Conservation (phyloP, 257 asterid species). For the Solanum lycopersicoides region DNA sequence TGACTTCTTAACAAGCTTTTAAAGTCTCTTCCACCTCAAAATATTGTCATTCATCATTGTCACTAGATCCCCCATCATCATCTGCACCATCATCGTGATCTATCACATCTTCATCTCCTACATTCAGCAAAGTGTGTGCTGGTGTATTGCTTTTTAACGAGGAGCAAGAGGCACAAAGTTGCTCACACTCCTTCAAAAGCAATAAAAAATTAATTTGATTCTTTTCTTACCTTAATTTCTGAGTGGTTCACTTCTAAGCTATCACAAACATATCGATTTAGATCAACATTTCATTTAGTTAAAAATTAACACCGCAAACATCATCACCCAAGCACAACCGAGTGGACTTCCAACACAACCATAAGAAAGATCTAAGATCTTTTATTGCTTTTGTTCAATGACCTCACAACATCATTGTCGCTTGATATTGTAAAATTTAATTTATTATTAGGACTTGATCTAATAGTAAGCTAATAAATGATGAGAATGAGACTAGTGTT, state of each 20-base stretch:
- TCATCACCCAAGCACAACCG: conserved; percentile 78
- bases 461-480: too few relatives aligned
- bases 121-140: conserved; percentile 2
- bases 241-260: conserved; percentile 68
- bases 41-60: conserved; percentile 21
- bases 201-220: conserved; percentile 43
- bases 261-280: conserved; percentile 24
- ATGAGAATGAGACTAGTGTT: too few relatives aligned
- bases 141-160: conserved; percentile 10
- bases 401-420: conserved; percentile 26
- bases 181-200: conserved; percentile 58
- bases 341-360: conserved; percentile 94
- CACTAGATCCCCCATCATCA: conserved; percentile 17
- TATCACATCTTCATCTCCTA: background rate
- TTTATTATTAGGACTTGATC: too few relatives aligned
- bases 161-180: conserved; percentile 35
- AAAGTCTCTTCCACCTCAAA: conserved; percentile 52
- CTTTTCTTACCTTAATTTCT: conserved; percentile 69
- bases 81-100: background rate
- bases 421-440: conserved; percentile 44
- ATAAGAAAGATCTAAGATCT: conserved; percentile 56
- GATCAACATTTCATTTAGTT: conserved; percentile 30
- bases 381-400: conserved; percentile 17
- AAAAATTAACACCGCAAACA: conserved; percentile 48
- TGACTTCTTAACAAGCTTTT: conserved; percentile 19